A percentile compares a stretch with the other conserved stretches of the same genome.
phyloP scores from a whole-genome alignment of 1,139 yeast genomes.

The Lodderomyces pseudojiufengensis region DNA sequence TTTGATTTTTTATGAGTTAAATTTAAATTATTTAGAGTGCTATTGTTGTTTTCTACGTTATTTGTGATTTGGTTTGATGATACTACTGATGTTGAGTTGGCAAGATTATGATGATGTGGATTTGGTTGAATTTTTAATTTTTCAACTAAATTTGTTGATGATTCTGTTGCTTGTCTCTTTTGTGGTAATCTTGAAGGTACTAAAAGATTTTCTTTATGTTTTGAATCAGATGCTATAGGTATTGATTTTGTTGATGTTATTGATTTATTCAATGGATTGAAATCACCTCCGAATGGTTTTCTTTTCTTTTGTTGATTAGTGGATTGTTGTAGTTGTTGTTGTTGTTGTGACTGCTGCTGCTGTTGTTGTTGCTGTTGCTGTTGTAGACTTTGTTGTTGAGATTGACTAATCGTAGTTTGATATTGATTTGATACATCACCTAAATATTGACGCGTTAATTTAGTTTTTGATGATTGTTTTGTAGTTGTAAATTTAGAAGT shows the following conservation, averaged over 20 bases:
- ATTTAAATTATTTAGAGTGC: slow-evolving; percentile 3
- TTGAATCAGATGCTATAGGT: slow-evolving; percentile 1
- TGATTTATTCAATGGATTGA: slow-evolving; percentile 21
- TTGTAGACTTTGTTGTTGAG: slow-evolving; percentile 17
- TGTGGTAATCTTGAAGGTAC: slow-evolving; percentile 48
- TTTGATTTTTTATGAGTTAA: slow-evolving; percentile 29
- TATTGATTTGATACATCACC: slow-evolving; percentile 43
- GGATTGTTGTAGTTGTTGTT: slow-evolving; percentile 3
- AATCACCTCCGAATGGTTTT: slow-evolving; percentile 35
- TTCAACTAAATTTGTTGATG: slow-evolving; percentile 48
- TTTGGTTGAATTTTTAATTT: slow-evolving; percentile 22
- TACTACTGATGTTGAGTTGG: slow-evolving; percentile 1
- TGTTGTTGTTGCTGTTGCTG: not conserved
- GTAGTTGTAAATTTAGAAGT: slow-evolving; percentile 2
- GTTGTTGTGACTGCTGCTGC: not conserved
- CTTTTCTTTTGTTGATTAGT: slow-evolving; percentile 18
- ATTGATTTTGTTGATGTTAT: not conserved
- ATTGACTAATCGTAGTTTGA: slow-evolving; percentile 6
- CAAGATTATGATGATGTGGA: slow-evolving; percentile 4
- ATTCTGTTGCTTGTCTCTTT: slow-evolving; percentile 55
- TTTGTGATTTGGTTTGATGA: not conserved
- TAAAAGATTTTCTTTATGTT: not conserved
- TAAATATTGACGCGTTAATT: slow-evolving; percentile 27
- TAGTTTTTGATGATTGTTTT: slow-evolving; percentile 2
- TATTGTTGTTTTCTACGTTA: too few relatives aligned